Conservation (phyloP, 1,284 basidiomycete species). For the Chalciporus sp. region DNA sequence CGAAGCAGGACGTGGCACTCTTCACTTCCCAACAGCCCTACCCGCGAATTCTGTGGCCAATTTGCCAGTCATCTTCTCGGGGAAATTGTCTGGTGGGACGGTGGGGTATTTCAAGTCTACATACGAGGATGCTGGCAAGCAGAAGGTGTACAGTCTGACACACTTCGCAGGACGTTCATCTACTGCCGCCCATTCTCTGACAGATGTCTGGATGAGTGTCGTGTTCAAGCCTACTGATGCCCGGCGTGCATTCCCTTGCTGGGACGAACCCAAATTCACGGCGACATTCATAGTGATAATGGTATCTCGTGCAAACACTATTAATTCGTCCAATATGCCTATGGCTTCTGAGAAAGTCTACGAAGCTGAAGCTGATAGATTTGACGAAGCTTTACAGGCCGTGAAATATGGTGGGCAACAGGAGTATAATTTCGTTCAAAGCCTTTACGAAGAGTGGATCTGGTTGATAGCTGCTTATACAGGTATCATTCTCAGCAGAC, state of each 20-base stretch:
- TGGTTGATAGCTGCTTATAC: slow-evolving; percentile 61
- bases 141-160: slow-evolving; percentile 75
- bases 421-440: slow-evolving; percentile 79
- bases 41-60: slow-evolving; percentile 66
- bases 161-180: slow-evolving; percentile 68
- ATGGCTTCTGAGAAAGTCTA: slow-evolving; percentile 57
- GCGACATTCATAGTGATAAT: slow-evolving; percentile 84
- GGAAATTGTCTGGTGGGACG: slow-evolving; percentile 68
- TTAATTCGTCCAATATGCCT: slow-evolving; percentile 89
- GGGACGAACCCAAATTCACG: slow-evolving; percentile 95
- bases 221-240: slow-evolving; percentile 81
- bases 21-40: slow-evolving; percentile 57
- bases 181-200: background rate
- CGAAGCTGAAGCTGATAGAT: slow-evolving; percentile 32
- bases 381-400: slow-evolving; percentile 54
- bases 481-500: slow-evolving; percentile 55
- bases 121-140: slow-evolving; percentile 57
- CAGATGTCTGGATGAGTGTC: slow-evolving; percentile 24
- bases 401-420: slow-evolving; percentile 74
- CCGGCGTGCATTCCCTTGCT: slow-evolving; percentile 82
- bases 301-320: slow-evolving; percentile 79
- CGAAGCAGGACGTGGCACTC: slow-evolving; percentile 63
- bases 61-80: slow-evolving; percentile 64
- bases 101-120: slow-evolving; percentile 71
- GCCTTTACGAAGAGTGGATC: slow-evolving; percentile 73